These are phyloP conservation scores for Sporothrix inflata DNA, from an alignment of 2,329 filamentous ascomycete genomes.

Conservation along the genomic window DNA sequence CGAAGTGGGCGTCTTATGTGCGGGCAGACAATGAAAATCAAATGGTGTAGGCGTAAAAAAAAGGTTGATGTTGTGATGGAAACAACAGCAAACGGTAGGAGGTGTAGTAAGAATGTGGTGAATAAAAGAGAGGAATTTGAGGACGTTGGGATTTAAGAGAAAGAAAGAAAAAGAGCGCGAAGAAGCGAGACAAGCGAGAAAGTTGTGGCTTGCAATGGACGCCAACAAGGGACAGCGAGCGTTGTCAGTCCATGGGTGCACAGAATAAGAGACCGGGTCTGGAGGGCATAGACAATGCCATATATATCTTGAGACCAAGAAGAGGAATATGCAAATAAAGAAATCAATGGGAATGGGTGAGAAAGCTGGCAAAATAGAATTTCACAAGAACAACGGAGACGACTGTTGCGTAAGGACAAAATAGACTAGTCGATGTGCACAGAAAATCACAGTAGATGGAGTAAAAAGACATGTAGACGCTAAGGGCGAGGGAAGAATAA, in stretches of 20 bases:
- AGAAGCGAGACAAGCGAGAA: conserved; percentile 27
- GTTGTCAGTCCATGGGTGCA: conserved; percentile 25
- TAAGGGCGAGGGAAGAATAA: neutral
- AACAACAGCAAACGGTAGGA: neutral
- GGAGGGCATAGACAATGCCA: conserved; percentile 16
- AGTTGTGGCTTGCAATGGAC: conserved; percentile 29
- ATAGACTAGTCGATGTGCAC: neutral
- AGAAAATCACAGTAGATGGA: neutral
- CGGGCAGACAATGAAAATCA: too few relatives aligned
- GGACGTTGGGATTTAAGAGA: neutral
- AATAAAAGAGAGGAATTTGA: neutral
- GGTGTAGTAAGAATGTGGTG: neutral
- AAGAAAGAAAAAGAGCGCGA: neutral
- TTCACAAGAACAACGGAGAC: neutral
- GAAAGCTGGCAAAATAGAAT: neutral
- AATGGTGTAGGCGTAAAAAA: neutral
- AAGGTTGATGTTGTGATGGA: neutral
- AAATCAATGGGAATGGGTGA: neutral
- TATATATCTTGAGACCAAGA: conserved; percentile 18
- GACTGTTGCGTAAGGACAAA: neutral
- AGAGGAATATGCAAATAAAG: neutral
- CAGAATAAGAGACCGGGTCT: conserved; percentile 8
- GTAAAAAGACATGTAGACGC: neutral
- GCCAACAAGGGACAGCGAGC: conserved; percentile 3
- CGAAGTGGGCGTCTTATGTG: neutral